These are phyloP conservation scores for Ceratonia siliqua DNA, from an alignment of 306 rosid genomes.

Conservation along the genomic window DNA sequence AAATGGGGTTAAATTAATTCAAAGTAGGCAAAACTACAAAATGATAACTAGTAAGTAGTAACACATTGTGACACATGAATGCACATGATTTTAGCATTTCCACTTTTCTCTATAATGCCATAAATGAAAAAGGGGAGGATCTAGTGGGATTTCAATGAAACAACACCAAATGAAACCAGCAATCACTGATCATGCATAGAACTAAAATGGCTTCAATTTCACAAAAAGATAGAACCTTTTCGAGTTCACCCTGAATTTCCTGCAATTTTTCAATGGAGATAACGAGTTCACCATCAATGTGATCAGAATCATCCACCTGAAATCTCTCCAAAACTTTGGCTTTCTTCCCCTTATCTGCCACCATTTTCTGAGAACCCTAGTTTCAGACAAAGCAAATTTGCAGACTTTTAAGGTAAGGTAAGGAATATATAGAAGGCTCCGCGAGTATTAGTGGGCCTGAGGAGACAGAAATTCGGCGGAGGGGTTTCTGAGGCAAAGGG, in stretches of 20 bases:
- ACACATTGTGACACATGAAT: neutral
- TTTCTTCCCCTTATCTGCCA: conserved; percentile 24
- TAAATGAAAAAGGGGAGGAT: neutral
- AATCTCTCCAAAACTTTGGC: neutral
- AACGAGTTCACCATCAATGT: conserved; percentile 24
- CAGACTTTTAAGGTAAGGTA: neutral
- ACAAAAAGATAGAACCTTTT: conserved; percentile 27
- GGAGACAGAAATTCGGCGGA: neutral
- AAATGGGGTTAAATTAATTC: neutral
- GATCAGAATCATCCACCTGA: conserved; percentile 18
- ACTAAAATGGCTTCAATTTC: neutral
- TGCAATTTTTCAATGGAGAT: conserved; percentile 23
- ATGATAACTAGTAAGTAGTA: neutral
- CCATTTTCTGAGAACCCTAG: conserved; percentile 2
- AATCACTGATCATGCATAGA: neutral
- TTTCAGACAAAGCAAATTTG: neutral
- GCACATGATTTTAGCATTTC: neutral
- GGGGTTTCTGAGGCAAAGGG: neutral
- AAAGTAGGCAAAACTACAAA: neutral
- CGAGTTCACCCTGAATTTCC: conserved; percentile 31
- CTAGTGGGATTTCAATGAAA: neutral
- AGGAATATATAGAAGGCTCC: neutral
- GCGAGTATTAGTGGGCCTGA: neutral
- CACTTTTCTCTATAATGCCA: neutral
- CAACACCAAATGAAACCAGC: conserved; percentile 2